Evolutionary conservation across 2,329 filamentous ascomycete species (phyloP), one percentile per base, ranked within the genome.

Genomic region (Aspergillus calidoustus): DNA sequence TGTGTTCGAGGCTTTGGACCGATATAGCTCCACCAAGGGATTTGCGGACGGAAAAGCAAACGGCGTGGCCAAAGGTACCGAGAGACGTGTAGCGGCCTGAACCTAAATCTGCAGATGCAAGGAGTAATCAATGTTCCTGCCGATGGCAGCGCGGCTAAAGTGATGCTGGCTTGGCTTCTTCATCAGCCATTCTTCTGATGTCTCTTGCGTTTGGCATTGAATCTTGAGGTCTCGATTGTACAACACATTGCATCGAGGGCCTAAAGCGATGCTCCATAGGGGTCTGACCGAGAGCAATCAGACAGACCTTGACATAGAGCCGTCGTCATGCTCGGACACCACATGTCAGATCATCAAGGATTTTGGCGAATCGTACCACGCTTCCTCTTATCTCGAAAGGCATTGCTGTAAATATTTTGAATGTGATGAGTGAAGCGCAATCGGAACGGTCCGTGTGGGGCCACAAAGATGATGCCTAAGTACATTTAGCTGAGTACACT

Each of bases 1-100:
- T 73, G 92, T 99, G 1, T 93, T 97, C 66, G 90, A 96, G 69
- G 93, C 95, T 0, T 81, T 99, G 9, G 88, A 96, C 62, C 89
- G 84, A 68, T 92, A 85, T 54, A 68, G 72, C 50, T 43, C 57
- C 48, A 50, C 43, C 38, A 60, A 48, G n/a, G 38, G 48, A 15
- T 17, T 25, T 13, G 31, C 41, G 44, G 31, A 57, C 9, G 43
- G 51, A 38, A 57, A 41, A 44, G 38, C 34, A 44, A 54, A 51
- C 15, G 54, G 54, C 4, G 44, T 61, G 8, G 50, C 60, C n/a
- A 64, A 68, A 51, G 61, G 62, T 22, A 48, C 50, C 48, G 56
- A 47, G 31, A 54, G 57, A 61, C 51, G 54, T 61, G 55, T 47
- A 58, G 38, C 46, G 30, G 11, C 58, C 38, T 61, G 30, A 55